These are phyloP conservation scores for Elaeis guineensis DNA, from an alignment of 176 grass and related monocot genomes.

Conservation along the genomic window DNA sequence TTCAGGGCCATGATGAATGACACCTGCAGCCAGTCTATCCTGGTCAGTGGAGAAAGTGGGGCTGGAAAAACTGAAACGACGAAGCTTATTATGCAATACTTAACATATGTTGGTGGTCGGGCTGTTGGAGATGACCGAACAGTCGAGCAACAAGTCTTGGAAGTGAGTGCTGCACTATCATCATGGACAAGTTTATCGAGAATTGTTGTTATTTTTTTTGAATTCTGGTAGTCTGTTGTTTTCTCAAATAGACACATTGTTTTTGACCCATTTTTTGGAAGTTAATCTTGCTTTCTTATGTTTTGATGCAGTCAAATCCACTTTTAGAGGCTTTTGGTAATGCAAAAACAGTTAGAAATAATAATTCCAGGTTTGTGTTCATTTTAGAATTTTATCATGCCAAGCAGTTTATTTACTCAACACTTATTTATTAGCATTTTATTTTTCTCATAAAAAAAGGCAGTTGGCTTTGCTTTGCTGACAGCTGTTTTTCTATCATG, in stretches of 20 bases:
- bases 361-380: slow-evolving; percentile 76
- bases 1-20: slow-evolving; percentile 91
- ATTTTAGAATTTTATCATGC: neutral
- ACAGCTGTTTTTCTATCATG: no score
- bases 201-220: no score
- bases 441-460: no score
- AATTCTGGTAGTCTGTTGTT: no score
- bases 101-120: slow-evolving; percentile 87
- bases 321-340: slow-evolving; percentile 99
- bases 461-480: no score
- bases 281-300: slow-evolving; percentile 24
- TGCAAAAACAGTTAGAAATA: slow-evolving; percentile 95
- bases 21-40: slow-evolving; percentile 67
- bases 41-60: slow-evolving; percentile 99
- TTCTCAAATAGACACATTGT: no score
- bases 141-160: slow-evolving; percentile 93
- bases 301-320: slow-evolving; percentile 74
- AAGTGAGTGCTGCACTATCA: slow-evolving; percentile 39
- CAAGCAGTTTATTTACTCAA: no score
- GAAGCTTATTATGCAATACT: slow-evolving; percentile 96
- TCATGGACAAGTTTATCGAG: no score
- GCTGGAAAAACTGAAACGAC: slow-evolving; percentile 98
- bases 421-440: no score
- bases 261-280: slow-evolving; percentile 11
- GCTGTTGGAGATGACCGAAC: slow-evolving; percentile 79